Base-by-base conservation (phyloP, 2,329 filamentous ascomycete genomes). In the Fusarium oligoseptatum region DNA sequence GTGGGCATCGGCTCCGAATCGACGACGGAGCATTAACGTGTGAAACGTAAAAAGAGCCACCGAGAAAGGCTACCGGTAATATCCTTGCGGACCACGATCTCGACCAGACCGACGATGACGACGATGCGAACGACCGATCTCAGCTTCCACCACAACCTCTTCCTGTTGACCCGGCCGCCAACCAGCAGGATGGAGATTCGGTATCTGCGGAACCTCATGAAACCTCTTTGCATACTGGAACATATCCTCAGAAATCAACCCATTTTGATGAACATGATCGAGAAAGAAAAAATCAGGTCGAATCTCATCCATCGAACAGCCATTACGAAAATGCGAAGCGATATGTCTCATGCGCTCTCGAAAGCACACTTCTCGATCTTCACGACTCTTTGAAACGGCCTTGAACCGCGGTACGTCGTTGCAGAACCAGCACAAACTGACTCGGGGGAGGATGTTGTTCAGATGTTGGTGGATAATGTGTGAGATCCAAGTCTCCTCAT, bases 401-500 rank as follows among this genome's bases (percentile, higher is more conserved):
- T 75, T 73, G 66, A 87, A 88, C 12, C n/a, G 0, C 36, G 15
- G 0, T 77, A 32, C 55, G 61, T 86, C 81, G 64, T 86, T 81
- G 74, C 89, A 91, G 68, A 88, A 90, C 84, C 85, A 88, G 74
- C 89, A 91, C 0, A 83, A 63, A 6, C 82, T 82, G 12, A 72
- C 73, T 0, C 12, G 10, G 0, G 88, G 88, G 7, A 85, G 83
- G 0, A 20, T 65, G 5, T 78, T 37, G 0, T 39, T 2, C 10
- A 85, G 74, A 70, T 89, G 87, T 1, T 81, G 76, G 0, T 70
- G 29, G 2, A 78, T 63, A 32, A 85, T 83, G 68, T 91, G 89
- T 0, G 80, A 66, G 15, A 88, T 83, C 88, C 88, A 91, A 3
- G 17, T 62, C 0, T 82, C 74, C 24, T 79, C 75, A 0, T 88